Conservation (phyloP, 331 rosid species). For the Pyrus hybrid region DNA sequence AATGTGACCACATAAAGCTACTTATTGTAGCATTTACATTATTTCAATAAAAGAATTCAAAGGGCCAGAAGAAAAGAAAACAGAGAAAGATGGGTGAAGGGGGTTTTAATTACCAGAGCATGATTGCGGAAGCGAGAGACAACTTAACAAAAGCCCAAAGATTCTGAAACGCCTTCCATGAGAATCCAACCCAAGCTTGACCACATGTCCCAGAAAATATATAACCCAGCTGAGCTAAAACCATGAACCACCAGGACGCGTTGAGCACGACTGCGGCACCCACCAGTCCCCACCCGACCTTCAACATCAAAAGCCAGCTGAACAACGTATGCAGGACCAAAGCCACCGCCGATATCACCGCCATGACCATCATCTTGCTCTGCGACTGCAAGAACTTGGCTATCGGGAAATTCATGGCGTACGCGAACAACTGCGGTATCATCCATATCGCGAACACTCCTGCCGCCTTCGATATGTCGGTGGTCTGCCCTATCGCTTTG, state of each 20-base stretch:
- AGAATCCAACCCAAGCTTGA: slow-evolving; percentile 49
- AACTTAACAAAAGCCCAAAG: slow-evolving; percentile 62
- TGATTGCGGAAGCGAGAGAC: slow-evolving; percentile 58
- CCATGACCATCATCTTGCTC: slow-evolving; percentile 75
- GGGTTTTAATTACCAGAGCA: slow-evolving; percentile 50
- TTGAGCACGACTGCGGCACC: slow-evolving; percentile 59
- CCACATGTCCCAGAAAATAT: slow-evolving; percentile 28
- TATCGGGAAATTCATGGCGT: slow-evolving; percentile 57
- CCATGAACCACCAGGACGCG: slow-evolving; percentile 60
- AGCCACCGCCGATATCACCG: slow-evolving; percentile 36
- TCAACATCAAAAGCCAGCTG: slow-evolving; percentile 57
- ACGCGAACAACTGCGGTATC: slow-evolving; percentile 84
- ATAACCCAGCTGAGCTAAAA: slow-evolving; percentile 44
- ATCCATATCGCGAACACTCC: slow-evolving; percentile 60
- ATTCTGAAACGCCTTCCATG: slow-evolving; percentile 47
- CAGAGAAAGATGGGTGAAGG: background rate
- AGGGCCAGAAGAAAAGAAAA: background rate
- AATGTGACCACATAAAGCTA: too few relatives aligned
- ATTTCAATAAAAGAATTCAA: too few relatives aligned
- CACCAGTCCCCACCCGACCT: slow-evolving; percentile 44
- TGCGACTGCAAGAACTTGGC: slow-evolving; percentile 70
- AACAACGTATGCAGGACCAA: slow-evolving; percentile 45
- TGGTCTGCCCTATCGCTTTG: slow-evolving; percentile 41
- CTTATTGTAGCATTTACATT: too few relatives aligned
- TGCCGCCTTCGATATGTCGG: slow-evolving; percentile 42